A percentile compares a stretch with the other conserved stretches of the same genome.
These are phyloP conservation scores for Emydomyces testavorans DNA, from an alignment of 2,329 filamentous ascomycete genomes.

Conservation along the genomic window DNA sequence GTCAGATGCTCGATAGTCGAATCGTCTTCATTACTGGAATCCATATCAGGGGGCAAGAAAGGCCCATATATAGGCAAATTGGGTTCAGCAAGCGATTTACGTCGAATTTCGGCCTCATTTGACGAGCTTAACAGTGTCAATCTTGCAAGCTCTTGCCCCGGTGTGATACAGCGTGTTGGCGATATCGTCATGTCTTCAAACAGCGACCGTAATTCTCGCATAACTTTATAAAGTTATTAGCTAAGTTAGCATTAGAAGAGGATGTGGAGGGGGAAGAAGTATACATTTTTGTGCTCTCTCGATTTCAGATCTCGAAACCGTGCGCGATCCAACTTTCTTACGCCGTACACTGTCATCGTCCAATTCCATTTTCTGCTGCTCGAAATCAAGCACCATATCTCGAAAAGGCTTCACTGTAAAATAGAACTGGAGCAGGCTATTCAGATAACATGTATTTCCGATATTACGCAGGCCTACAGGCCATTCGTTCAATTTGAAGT, in stretches of 20 bases:
- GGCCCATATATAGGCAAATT: slow-evolving; percentile 39
- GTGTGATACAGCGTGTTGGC: slow-evolving; percentile 51
- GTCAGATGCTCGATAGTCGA: slow-evolving; percentile 10
- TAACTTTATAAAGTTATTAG: slow-evolving; percentile 43
- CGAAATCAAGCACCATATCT: slow-evolving; percentile 66
- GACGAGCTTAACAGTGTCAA: slow-evolving; percentile 58
- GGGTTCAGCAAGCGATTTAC: slow-evolving; percentile 31
- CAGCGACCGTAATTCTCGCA: slow-evolving; percentile 57
- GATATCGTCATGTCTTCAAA: slow-evolving; percentile 61
- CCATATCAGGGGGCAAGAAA: slow-evolving; percentile 27
- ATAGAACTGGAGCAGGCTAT: slow-evolving; percentile 90
- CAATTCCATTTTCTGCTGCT: slow-evolving; percentile 57
- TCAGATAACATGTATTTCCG: slow-evolving; percentile 95
- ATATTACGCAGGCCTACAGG: slow-evolving; percentile 87
- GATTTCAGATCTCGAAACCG: slow-evolving; percentile 49
- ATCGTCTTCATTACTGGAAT: slow-evolving; percentile 1
- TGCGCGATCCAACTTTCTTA: slow-evolving; percentile 65
- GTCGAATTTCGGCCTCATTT: slow-evolving; percentile 42
- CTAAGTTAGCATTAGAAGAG: neutral
- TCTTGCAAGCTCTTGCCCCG: slow-evolving; percentile 66
- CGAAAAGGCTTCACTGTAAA: slow-evolving; percentile 77
- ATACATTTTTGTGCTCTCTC: slow-evolving; percentile 60
- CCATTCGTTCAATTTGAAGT: slow-evolving; percentile 40
- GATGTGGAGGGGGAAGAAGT: slow-evolving; percentile 16
- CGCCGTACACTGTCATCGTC: slow-evolving; percentile 50